Conservation (phyloP, 495 filamentous ascomycete species). For the Oidiodendron maius region DNA sequence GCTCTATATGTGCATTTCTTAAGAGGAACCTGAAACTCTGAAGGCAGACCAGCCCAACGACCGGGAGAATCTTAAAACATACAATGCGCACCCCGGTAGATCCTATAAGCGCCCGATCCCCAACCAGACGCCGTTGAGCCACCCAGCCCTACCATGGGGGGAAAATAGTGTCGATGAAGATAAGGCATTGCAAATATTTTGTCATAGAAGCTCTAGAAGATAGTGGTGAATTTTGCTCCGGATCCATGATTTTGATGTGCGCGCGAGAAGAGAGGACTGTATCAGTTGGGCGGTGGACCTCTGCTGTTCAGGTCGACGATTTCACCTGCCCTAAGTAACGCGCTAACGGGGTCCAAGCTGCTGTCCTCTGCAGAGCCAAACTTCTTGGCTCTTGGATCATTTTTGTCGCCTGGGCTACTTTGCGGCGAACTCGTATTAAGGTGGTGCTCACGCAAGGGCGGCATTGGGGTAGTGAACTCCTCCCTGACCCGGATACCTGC, state of each 20-base stretch:
- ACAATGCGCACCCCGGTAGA: not conserved
- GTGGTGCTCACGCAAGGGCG: conserved; percentile 13
- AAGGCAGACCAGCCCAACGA: too few relatives aligned
- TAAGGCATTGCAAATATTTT: too few relatives aligned
- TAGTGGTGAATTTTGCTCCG: too few relatives aligned
- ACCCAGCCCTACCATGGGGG: too few relatives aligned
- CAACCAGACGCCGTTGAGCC: not conserved
- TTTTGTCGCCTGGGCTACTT: not conserved
- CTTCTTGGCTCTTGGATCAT: conserved; percentile 9
- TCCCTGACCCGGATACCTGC: conserved; percentile 2
- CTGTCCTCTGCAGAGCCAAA: conserved; percentile 7
- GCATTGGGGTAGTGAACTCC: conserved; percentile 16
- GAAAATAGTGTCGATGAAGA: too few relatives aligned
- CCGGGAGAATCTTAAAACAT: too few relatives aligned
- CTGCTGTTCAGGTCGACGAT: conserved; percentile 33
- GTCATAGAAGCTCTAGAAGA: too few relatives aligned
- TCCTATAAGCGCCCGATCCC: not conserved
- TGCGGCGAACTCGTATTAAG: not conserved
- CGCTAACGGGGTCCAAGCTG: conserved; percentile 32
- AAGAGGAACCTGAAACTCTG: too few relatives aligned
- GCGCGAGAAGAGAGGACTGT: too few relatives aligned
- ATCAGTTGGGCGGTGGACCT: not conserved
- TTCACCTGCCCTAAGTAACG: conserved; percentile 47
- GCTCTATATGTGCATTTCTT: too few relatives aligned
- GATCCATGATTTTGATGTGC: too few relatives aligned